Conservation (phyloP, 2,329 filamentous ascomycete species). For the Phialophora tarda region DNA sequence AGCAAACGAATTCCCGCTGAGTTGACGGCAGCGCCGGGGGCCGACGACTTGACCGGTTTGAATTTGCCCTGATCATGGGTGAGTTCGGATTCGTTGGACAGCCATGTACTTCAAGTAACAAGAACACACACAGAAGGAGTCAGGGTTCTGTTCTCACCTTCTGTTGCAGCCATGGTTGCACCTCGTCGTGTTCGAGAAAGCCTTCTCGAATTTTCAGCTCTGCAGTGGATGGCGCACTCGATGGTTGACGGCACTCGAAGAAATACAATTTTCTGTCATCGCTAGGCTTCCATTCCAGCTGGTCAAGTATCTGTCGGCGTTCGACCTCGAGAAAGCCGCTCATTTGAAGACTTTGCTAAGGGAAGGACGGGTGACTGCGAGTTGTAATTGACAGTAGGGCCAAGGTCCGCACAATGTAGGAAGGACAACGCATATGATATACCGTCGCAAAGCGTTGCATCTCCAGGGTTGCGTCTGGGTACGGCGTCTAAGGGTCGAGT, state of each 20-base stretch:
- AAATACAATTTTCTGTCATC: not conserved
- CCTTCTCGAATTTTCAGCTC: not conserved
- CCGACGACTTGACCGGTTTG: not conserved
- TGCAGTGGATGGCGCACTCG: not conserved
- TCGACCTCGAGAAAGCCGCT: not conserved
- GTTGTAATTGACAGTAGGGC: not conserved
- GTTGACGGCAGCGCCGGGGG: not conserved
- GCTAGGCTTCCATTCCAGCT: not conserved
- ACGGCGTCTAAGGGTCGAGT: no score
- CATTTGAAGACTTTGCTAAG: not conserved
- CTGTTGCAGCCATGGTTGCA: not conserved
- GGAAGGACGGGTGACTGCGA: not conserved
- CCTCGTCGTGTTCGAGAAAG: slow-evolving; percentile 2
- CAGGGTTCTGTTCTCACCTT: not conserved
- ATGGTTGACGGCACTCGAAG: not conserved
- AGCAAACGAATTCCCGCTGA: not conserved
- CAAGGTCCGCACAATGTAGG: no score
- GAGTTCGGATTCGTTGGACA: not conserved
- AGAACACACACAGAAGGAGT: no score
- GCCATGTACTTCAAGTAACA: no score
- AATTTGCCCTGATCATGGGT: not conserved
- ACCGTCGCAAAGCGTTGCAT: no score
- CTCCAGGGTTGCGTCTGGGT: no score
- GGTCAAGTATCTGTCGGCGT: not conserved
- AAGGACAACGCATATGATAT: no score